Evolutionary conservation across 371 early-diverging fungal genomes (phyloP), one percentile per base, ranked within the genome.

Genomic region (Mucor piriformis): DNA sequence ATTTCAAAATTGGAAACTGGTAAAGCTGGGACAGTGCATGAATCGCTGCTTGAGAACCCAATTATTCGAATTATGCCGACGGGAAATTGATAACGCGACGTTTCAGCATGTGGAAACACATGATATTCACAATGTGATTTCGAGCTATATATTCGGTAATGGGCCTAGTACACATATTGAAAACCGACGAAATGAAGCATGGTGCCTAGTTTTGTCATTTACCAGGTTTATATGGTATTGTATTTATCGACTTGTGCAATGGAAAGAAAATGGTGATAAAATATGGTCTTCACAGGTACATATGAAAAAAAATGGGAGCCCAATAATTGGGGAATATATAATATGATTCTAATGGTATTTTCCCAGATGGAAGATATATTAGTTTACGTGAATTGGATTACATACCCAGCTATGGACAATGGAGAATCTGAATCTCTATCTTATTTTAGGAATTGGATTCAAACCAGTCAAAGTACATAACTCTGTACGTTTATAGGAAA

Each of bases 381-480:
- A 20, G 32, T 27, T 0, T 54, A 54, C 27, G 35, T 64, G 24
- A 59, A 65, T 24, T 65, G 55, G 56, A 18, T 65, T 12, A 50
- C 60, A 15, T 60, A 51, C 15, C 65, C 65, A 10, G 23, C 60
- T 18, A 25, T 51, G 18, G 60, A 65, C 32, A 34, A 55, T 32
- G 44, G 60, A 37, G 40, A 60, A 29, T 38, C 60, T 6, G 23
- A 40, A 33, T 65, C 65, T 25, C 25, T 60, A 15, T 37, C 12
- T 25, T 32, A 44, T 24, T 38, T 65, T 20, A 24, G 37, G 24
- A 25, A 49, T 6, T 65, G 65, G 65, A 32, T 65, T 23, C 50
- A 60, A 46, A 51, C 57, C n/a, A 37, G 44, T 6, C 50, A 56
- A 57, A 42, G 63, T 42, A 16, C 6, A 8, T 18, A 8, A 18